These are phyloP conservation scores for Monosporozyma aerobia DNA, from an alignment of 805 yeast species.

Conservation along the genomic window DNA sequence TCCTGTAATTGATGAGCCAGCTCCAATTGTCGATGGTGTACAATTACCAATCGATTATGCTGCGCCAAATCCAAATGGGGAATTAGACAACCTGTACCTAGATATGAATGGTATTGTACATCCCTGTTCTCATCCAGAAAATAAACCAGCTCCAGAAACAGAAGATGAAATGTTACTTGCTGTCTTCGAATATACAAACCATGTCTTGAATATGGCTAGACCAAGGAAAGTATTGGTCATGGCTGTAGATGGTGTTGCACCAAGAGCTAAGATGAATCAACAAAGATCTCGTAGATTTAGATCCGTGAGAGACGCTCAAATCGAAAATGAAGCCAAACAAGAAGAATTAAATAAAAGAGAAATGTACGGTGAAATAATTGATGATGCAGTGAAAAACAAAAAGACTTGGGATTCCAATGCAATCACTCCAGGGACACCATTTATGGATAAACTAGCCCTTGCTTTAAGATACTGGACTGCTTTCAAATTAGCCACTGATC, in stretches of 20 bases:
- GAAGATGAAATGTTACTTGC: constrained; percentile 97
- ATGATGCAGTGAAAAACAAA: constrained; percentile 61
- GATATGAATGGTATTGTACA: constrained; percentile 99
- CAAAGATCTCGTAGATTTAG: constrained; percentile 91
- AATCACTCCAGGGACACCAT: constrained; percentile 98
- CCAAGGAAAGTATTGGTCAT: constrained; percentile 89
- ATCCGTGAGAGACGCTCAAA: constrained; percentile 79
- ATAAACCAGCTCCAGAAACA: constrained; percentile 89
- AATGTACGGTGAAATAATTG: constrained; percentile 54
- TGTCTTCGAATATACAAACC: constrained; percentile 83
- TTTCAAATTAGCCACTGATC: constrained; percentile 76
- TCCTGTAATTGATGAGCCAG: constrained; percentile 73
- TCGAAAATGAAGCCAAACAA: constrained; percentile 64
- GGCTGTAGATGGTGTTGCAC: constrained; percentile 99
- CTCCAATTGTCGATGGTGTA: constrained; percentile 49
- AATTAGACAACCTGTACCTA: constrained; percentile 81
- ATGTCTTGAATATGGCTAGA: constrained; percentile 87
- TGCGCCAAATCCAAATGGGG: constrained; percentile 89
- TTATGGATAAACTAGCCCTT: constrained; percentile 82
- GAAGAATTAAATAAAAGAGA: constrained; percentile 30
- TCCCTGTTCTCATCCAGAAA: constrained; percentile 98
- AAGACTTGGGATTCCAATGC: constrained; percentile 92
- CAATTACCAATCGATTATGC: constrained; percentile 57
- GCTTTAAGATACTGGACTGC: constrained; percentile 88
- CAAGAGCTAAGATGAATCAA: constrained; percentile 96